Conservation (phyloP, 2,329 filamentous ascomycete species). For the Boeremia lycopersici region DNA sequence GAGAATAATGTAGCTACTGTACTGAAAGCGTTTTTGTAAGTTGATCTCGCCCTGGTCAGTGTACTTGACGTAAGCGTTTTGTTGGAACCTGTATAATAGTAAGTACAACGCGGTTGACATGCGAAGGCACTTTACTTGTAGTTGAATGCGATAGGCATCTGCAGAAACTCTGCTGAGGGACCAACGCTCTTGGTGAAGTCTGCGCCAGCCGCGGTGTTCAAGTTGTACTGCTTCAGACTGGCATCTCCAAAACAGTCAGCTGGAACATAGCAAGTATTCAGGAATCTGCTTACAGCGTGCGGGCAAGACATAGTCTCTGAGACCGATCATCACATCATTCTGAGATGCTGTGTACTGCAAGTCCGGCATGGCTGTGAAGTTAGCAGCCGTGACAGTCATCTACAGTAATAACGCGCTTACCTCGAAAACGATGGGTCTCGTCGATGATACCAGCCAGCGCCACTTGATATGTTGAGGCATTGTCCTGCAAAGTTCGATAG, state of each 20-base stretch:
- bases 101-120: neutral
- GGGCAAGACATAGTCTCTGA: slow-evolving; percentile 73
- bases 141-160: slow-evolving; percentile 74
- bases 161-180: slow-evolving; percentile 79
- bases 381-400: slow-evolving; percentile 10
- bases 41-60: slow-evolving; percentile 49
- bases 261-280: neutral
- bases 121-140: slow-evolving; percentile 51
- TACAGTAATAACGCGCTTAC: slow-evolving; percentile 45
- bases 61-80: slow-evolving; percentile 78
- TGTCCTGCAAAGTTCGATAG: slow-evolving; percentile 72
- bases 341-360: slow-evolving; percentile 78
- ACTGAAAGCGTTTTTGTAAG: slow-evolving; percentile 34
- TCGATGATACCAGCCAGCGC: slow-evolving; percentile 75
- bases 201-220: slow-evolving; percentile 52
- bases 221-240: slow-evolving; percentile 67
- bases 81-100: slow-evolving; percentile 68
- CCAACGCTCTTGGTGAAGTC: slow-evolving; percentile 72
- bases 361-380: slow-evolving; percentile 70
- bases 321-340: slow-evolving; percentile 71
- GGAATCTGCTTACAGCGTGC: slow-evolving; percentile 65
- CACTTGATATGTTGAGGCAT: slow-evolving; percentile 68
- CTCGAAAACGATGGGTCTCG: slow-evolving; percentile 85
- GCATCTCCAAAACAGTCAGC: slow-evolving; percentile 50
- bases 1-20: slow-evolving; percentile 55